Conservation (phyloP, 768 basidiomycete species). For the Paxillus involutus region DNA sequence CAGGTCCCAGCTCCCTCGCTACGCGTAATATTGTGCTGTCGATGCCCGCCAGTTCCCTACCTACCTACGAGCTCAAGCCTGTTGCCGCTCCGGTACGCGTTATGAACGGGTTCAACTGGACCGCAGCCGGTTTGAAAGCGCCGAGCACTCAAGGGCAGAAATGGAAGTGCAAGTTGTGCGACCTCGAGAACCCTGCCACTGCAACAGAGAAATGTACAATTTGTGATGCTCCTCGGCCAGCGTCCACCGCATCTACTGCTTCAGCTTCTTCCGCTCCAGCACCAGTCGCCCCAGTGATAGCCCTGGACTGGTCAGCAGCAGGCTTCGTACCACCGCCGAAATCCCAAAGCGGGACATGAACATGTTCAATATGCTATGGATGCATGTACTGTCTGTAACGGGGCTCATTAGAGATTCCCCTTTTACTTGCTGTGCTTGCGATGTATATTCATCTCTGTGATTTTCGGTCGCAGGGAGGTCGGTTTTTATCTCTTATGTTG, state of each 20-base stretch:
- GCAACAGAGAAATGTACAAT: slow-evolving; percentile 44
- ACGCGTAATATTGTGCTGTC: slow-evolving; percentile 39
- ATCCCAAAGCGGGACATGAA: slow-evolving; percentile 32
- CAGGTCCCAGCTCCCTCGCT: slow-evolving; percentile 20
- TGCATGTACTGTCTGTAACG: slow-evolving; percentile 55
- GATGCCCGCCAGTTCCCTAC: slow-evolving; percentile 43
- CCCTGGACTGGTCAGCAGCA: slow-evolving; percentile 41
- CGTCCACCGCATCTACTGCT: slow-evolving; percentile 14
- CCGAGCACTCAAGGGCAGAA: slow-evolving; percentile 29
- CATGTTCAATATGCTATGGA: slow-evolving; percentile 39
- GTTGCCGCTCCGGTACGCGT: slow-evolving; percentile 17
- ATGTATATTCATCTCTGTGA: background rate
- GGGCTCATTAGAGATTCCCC: slow-evolving; percentile 27
- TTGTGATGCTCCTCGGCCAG: slow-evolving; percentile 40
- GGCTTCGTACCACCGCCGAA: slow-evolving; percentile 32
- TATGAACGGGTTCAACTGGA: slow-evolving; percentile 55
- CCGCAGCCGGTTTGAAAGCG: slow-evolving; percentile 56
- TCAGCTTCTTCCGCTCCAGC: background rate
- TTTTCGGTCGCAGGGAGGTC: slow-evolving; percentile 8
- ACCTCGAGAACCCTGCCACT: slow-evolving; percentile 36
- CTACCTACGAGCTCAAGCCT: slow-evolving; percentile 38
- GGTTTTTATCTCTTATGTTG: slow-evolving; percentile 1
- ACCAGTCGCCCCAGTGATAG: slow-evolving; percentile 9
- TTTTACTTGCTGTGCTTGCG: slow-evolving; percentile 6
- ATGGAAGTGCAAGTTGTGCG: slow-evolving; percentile 65